phyloP scores from a whole-genome alignment of 2,329 filamentous ascomycete genomes.

The Epichloe gansuensis region DNA sequence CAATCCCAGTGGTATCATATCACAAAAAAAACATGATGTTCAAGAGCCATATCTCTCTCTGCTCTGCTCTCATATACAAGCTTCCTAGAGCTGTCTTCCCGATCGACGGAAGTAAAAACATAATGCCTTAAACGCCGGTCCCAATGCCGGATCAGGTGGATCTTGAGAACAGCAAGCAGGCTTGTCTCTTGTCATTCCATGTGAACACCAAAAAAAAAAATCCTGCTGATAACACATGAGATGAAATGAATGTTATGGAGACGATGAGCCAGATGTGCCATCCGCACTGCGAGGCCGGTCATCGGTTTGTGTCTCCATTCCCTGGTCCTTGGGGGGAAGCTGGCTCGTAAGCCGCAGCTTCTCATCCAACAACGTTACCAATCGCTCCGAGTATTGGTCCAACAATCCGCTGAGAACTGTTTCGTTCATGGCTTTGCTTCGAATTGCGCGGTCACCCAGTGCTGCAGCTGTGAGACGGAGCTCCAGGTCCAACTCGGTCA shows the following conservation, averaged over 20 bases:
- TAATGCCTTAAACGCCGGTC: slow-evolving; percentile 6
- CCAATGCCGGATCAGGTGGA: not conserved
- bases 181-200: not conserved
- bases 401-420: slow-evolving; percentile 49
- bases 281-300: slow-evolving; percentile 21
- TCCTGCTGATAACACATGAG: slow-evolving; percentile 2
- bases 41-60: slow-evolving; percentile 8
- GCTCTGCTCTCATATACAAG: slow-evolving; percentile 4
- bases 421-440: slow-evolving; percentile 43
- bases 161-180: not conserved
- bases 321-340: slow-evolving; percentile 15
- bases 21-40: slow-evolving; percentile 11
- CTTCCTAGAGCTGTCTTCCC: not conserved
- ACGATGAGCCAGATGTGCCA: slow-evolving; percentile 23
- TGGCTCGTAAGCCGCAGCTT: slow-evolving; percentile 43
- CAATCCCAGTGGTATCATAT: slow-evolving; percentile 25
- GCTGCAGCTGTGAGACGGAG: slow-evolving; percentile 49
- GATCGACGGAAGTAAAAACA: not conserved
- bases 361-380: slow-evolving; percentile 60
- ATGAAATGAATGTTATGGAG: slow-evolving; percentile 14
- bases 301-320: slow-evolving; percentile 16
- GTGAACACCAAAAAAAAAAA: not conserved
- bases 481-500: slow-evolving; percentile 53
- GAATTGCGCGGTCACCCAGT: slow-evolving; percentile 42
- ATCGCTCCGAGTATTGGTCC: slow-evolving; percentile 61